Evolutionary conservation across 257 asterid species (phyloP), one percentile per base, ranked within the genome.

Genomic region (Capsicum chinense): DNA sequence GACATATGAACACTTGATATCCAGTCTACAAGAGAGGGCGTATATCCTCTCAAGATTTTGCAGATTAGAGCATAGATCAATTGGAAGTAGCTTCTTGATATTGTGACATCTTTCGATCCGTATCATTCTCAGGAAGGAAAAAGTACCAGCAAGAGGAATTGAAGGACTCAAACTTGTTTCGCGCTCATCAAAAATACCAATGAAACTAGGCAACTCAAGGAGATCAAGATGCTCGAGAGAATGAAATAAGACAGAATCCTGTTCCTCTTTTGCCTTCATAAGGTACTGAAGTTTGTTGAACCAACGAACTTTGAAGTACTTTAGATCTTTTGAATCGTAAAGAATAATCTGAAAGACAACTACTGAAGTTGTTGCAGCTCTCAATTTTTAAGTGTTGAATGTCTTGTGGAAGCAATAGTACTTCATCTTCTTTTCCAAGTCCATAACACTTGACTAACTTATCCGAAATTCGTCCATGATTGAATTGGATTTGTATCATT

Each of bases 181-280:
- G 17, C 63, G 14, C 5, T 76, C 63, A 9, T 76, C 60, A 58
- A 80, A 66, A 33, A 85, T 48, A 9, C 82, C 66, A 42, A 16
- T 0, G 0, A 80, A 85, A 50, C 44, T 47, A 10, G 81, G 82
- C 78, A 85, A 80, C 26, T 73, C 67, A 4, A 9, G 3, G 10
- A 85, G 84, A 37, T 60, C 42, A 19, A 85, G 52, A 68, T 44
- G 71, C 71, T 79, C 59, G 62, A 85, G 87, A 48, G 42, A 44
- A 2, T 52, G 78, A 7, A 85, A 21, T 11, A 58, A 33, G 17
- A 60, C 47, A 13, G 48, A 5, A 2, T 42, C 82, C 47, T 33
- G 48, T 48, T 17, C 19, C 21, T 47, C 16, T 48, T 50, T 26
- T 5, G 70, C 8, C 70, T 35, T 87, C 79, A 67, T 56, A 37